Evolutionary conservation across 176 grass and related monocot genomes (phyloP).

Genomic region (Saccharum officinarum): DNA sequence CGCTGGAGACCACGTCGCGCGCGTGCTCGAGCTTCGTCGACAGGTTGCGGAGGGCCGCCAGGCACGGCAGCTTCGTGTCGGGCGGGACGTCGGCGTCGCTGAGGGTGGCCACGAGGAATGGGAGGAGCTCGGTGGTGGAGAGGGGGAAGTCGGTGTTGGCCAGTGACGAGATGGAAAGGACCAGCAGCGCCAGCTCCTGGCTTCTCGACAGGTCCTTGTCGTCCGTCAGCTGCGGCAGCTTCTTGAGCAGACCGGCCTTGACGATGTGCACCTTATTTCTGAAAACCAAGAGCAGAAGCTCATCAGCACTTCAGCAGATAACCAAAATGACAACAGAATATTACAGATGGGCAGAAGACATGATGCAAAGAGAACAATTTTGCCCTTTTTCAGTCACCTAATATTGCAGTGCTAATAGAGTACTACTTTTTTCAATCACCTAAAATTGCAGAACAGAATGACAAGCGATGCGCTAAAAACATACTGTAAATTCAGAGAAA

Average conservation of each 20-base stretch:
- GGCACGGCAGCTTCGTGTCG: slow-evolving; percentile 46
- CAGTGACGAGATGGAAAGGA: slow-evolving; percentile 73
- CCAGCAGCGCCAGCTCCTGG: slow-evolving; percentile 50
- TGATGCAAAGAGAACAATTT: background rate
- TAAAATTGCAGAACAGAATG: background rate
- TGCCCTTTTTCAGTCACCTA: background rate
- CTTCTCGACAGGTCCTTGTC: slow-evolving; percentile 37
- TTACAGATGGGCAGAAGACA: background rate
- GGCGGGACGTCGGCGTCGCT: slow-evolving; percentile 19
- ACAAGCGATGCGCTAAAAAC: background rate
- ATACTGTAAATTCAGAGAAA: background rate
- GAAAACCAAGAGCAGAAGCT: slow-evolving; percentile 31
- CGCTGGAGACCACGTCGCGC: slow-evolving; percentile 55
- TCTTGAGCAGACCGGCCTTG: slow-evolving; percentile 63
- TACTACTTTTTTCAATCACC: background rate
- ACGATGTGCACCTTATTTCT: slow-evolving; percentile 88
- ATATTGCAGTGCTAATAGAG: too few relatives aligned
- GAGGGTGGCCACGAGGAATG: slow-evolving; percentile 52
- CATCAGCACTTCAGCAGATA: background rate
- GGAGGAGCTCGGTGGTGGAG: slow-evolving; percentile 50
- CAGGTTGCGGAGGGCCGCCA: slow-evolving; percentile 68
- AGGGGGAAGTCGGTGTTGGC: slow-evolving; percentile 74
- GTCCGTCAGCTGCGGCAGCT: slow-evolving; percentile 44
- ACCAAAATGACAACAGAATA: background rate
- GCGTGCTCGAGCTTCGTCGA: slow-evolving; percentile 70